These are phyloP conservation scores for Neonectria ditissima DNA, from an alignment of 2,329 filamentous ascomycete genomes.

Conservation along the genomic window DNA sequence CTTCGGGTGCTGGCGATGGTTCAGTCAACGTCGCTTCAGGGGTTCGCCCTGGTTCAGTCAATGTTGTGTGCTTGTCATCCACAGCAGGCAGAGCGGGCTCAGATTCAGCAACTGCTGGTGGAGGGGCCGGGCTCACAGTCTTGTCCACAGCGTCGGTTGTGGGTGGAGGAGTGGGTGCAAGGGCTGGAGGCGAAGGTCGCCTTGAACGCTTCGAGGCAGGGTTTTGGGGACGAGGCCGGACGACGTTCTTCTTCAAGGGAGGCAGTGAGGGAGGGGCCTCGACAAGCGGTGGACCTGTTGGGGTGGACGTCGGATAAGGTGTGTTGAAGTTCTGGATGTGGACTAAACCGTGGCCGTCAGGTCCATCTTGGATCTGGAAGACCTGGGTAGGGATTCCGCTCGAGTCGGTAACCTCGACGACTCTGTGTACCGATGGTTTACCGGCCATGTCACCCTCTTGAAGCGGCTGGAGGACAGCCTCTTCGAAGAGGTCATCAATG, in stretches of 20 bases:
- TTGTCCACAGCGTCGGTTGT: conserved; percentile 54
- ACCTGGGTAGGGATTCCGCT: conserved; percentile 57
- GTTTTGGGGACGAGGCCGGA: conserved; percentile 27
- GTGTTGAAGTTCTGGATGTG: conserved; percentile 53
- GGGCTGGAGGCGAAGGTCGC: conserved; percentile 39
- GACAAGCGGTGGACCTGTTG: conserved; percentile 29
- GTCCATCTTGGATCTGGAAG: conserved; percentile 54
- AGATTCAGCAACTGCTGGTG: conserved; percentile 24
- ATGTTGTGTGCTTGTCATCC: conserved; percentile 30
- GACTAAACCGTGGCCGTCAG: conserved; percentile 50
- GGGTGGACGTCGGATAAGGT: conserved; percentile 39
- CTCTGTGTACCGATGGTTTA: conserved; percentile 29
- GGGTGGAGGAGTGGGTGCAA: conserved; percentile 53
- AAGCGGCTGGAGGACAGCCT: conserved; percentile 63
- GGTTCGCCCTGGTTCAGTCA: conserved; percentile 33
- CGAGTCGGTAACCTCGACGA: conserved; percentile 50
- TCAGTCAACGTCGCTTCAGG: conserved; percentile 36
- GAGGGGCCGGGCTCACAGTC: conserved; percentile 43
- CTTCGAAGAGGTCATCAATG: conserved; percentile 75
- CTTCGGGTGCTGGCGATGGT: conserved; percentile 30
- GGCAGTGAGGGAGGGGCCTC: conserved; percentile 42
- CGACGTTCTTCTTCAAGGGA: conserved; percentile 37
- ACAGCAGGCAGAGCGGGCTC: conserved; percentile 2
- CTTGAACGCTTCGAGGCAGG: conserved; percentile 37
- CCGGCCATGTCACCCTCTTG: conserved; percentile 49